Evolutionary conservation across 2,329 filamentous ascomycete species (phyloP), one percentile per base, ranked within the genome.

Genomic region (Talaromyces sp.): DNA sequence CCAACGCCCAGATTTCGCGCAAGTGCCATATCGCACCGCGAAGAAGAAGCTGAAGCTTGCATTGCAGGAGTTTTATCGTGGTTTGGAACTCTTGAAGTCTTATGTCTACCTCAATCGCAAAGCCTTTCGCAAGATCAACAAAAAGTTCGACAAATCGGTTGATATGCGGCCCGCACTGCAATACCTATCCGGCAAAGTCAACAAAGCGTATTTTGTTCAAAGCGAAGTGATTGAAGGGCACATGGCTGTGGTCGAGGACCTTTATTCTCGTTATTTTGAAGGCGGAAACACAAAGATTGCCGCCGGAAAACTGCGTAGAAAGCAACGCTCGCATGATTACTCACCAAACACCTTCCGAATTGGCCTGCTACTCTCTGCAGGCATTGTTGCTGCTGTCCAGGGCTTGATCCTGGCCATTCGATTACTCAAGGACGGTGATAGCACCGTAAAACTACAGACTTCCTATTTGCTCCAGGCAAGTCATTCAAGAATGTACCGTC

Each of bases 81-180:
- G 91, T 0, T 82, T 99, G 15, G 95, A 99, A 72, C 80, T 98
- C 53, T 82, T 99, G 62, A 98, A 97, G 77, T 90, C 91, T 0
- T 99, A 96, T 69, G 89, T 92, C 1, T 79, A 96, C 25, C 81
- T 97, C 15, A 99, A 99, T 73, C 85, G 92, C 55, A 96, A 92
- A 0, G 95, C 92, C 0, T 98, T 98, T 71, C 88, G 93, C 33
- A 99, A 99, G 75, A 92, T 99, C 72, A 97, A 96, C 77, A 99
- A 99, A 75, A 99, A 99, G 76, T 98, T 96, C 73, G 93, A 98
- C 81, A 99, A 98, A 78, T 86, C 89, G 2, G 86, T 92, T 61
- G 86, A 92, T 68, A 88, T 92, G 47, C 85, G 89, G 11, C 91
- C 91, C 0, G 84, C 88, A 0, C 84, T 90, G 71, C 85, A 89